Evolutionary conservation across 2,329 filamentous ascomycete genomes (phyloP).

Genomic region (Dactylellina cionopaga): DNA sequence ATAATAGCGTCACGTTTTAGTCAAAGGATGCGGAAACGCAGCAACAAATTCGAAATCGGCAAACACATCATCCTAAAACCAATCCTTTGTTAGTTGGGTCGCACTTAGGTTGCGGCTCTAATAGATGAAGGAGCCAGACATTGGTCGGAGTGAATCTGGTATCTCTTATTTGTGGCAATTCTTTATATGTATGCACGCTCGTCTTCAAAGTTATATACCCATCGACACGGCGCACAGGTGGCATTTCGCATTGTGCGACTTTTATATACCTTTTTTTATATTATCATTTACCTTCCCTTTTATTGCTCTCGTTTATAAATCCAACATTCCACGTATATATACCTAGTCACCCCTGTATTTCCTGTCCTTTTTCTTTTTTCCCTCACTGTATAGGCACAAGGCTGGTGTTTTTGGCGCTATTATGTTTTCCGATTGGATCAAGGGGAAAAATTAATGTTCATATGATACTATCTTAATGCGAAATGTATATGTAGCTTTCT

Average conservation of each 20-base stretch:
- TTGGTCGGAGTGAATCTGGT: no score
- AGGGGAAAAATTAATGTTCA: conserved; percentile 17
- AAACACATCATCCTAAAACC: conserved; percentile 56
- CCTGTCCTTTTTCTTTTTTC: conserved; percentile 11
- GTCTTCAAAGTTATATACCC: conserved; percentile 4
- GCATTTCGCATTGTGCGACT: background rate
- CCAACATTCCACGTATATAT: conserved; percentile 11
- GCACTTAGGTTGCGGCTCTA: no score
- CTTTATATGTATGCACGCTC: background rate
- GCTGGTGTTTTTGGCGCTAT: conserved; percentile 44
- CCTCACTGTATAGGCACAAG: conserved; percentile 20
- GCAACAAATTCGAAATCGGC: conserved; percentile 34
- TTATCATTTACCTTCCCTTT: background rate
- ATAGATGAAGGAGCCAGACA: no score
- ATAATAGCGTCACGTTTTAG: conserved; percentile 69
- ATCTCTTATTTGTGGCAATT: no score
- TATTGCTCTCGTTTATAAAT: background rate
- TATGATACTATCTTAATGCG: background rate
- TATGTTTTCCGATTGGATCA: background rate
- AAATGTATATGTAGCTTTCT: background rate
- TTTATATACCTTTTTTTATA: background rate
- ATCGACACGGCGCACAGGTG: background rate
- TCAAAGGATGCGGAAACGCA: conserved; percentile 70
- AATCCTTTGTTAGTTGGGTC: no score
- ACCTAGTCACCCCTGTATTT: conserved; percentile 20